Evolutionary conservation across 2,329 filamentous ascomycete species (phyloP), one percentile per base, ranked within the genome.

Genomic region (Ophiostoma sp.): DNA sequence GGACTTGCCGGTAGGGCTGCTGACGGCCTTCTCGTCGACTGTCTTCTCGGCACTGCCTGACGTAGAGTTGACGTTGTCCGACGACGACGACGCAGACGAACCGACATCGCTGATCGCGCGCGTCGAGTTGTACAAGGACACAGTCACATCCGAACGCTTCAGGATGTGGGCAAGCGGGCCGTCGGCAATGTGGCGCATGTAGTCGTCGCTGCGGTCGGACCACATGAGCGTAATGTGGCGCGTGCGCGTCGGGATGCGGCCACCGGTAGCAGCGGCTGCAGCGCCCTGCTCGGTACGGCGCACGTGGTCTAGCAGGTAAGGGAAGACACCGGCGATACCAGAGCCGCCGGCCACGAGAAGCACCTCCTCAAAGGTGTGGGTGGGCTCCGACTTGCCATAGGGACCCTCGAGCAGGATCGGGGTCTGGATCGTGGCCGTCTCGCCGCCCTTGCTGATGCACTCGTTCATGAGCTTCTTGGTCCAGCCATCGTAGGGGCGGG

Each of bases 311-410:
- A 66, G 27, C 1, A 73, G 60, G n/a, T 72, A 72, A 1, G 72
- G 71, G 52, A 71, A 45, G n/a, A 72, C 67, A 9, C 68, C 69
- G 14, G 72, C 69, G 38, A 73, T 71, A 42, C 72, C 72, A 0
- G 71, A 71, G 63, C 72, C 72, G 5, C 72, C 72, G 7, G 72
- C 72, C 0, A 73, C 58, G 2, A 72, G 64, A 5, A 73, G 66
- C 1, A 73, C 66, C 14, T 73, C 38, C 12, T 71, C 71, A 40
- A 70, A 72, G 1, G 45, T 49, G 62, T 70, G 69, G 18, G 71
- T 27, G 11, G 71, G 72, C 67, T 70, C 70, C 12, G 68, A 44
- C 14, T 44, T 27, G 49, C 71, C 72, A 44, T 73, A 73, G 16
- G 72, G 72, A 1, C 72, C 72, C 64, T 73, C 71, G 36, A 73